Evolutionary conservation across 306 rosid genomes (phyloP), one percentile per base, ranked within the genome.

Genomic region (Canavalia gladiata): DNA sequence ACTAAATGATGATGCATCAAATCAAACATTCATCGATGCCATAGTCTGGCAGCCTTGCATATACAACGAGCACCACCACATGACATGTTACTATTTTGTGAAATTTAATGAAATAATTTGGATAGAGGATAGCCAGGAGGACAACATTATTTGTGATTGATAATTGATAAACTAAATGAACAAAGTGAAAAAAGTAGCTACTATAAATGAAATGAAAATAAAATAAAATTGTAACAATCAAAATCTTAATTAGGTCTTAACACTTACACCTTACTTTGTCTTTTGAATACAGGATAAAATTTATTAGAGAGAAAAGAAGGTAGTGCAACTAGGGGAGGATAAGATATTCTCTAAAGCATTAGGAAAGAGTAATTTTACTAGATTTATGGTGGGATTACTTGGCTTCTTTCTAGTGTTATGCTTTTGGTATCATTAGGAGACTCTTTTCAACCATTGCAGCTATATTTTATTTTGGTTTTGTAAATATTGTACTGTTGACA

Each of bases 401-500:
- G 37, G 43, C 33, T 63, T 76, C 37, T 60, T 59, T 75, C 46
- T 75, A 1, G 47, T 59, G 34, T 45, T 31, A 31, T 66, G 45
- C 68, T 29, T 52, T 41, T 43, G 68, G 25, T 39, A 18, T 51
- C 3, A 10, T 45, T 30, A 8, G 2, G 31, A 56, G 18, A 13
- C 49, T 33, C 37, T 46, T 68, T 68, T 45, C 5, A 29, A 68
- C 4, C 25, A 4, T 10, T 45, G 73, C 4, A 7, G 37, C 3
- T 43, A 67, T 41, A 42, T 66, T 18, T 18, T 18, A 18, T 18
- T 18, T 18, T 18, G 25, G 25, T 18, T 18, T 18, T 18, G 25
- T 7, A 18, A 37, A 45, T 68, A 47, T 69, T 47, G 47, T 42
- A 39, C 11, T 45, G 62, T 33, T 65, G 54, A 13, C 39, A 60